Base-by-base conservation (phyloP, 1,139 yeast species). In the Protomyces inouyei region DNA sequence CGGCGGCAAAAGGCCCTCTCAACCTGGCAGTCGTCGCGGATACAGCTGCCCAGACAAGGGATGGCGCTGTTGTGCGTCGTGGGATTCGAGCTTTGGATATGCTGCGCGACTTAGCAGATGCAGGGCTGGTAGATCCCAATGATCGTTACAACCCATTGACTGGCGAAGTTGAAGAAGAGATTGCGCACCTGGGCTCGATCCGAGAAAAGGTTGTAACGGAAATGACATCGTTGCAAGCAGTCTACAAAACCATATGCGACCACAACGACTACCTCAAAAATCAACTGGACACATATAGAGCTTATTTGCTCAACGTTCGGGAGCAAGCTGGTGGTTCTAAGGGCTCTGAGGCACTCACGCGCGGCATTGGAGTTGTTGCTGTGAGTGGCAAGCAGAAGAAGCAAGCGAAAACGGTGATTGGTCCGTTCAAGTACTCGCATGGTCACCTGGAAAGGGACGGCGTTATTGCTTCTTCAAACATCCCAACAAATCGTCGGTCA, bases 291-390 rank as follows among this genome's bases (percentile, higher is more conserved):
- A 76, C 78, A 1, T 76, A 75, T 67, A 68, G 75, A 40, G 75
- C 77, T 8, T 76, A 76, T 65, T 67, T 76, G 60, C 67, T 71
- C 57, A 76, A 76, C 60, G 78, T 76, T 35, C 71, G 79, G n/a
- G 70, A 70, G 66, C 77, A 75, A 52, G 73, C 78, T 0, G 18
- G 75, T 71, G 21, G 71, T 70, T 12, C 72, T 67, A 23, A 72
- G 69, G 37, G 68, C 66, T 52, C 54, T 12, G 64, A 57, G 28
- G 64, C 51, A 2, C 35, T 64, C 46, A 61, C 55, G n/a, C 68
- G 68, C 16, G 67, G 68, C 16, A 69, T 66, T 43, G 69, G 70
- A 9, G 52, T 69, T 23, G 66, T 69, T 18, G 71, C 70, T 45
- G 68, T 70, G 3, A 69, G 68, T 2, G 71, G 71, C 32, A 68